Base-by-base conservation (phyloP, 768 basidiomycete species). In the Mycena chlorophos region DNA sequence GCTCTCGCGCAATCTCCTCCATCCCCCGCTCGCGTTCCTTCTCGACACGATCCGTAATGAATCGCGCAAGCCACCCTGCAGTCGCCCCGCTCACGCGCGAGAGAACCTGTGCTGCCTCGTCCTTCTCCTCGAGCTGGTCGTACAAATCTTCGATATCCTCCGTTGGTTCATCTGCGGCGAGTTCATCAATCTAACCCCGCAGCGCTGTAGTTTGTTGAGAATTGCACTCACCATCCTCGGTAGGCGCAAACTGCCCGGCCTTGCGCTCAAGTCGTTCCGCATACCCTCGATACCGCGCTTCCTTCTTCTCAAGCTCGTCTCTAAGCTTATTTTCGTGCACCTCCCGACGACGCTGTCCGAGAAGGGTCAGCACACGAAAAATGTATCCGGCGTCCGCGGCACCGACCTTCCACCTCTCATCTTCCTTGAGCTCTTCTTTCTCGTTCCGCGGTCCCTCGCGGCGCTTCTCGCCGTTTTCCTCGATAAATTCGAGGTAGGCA, bases 401-500 rank as follows among this genome's bases (percentile, higher is more conserved):
- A 68, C 72, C 71, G 26, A 56, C 93, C 75, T 80, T 78, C 94
- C 94, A 97, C 48, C 75, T 65, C 27, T 86, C 84, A 20, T 82
- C 76, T 13, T 77, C 71, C 27, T 67, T 71, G 20, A 68, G 71
- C 68, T 97, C 93, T 52, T 94, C 94, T 39, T 74, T 81, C 63
- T 84, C 84, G 54, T 80, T 82, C 67, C 86, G 71, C 2, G 91
- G 89, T 3, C 88, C 84, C 52, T 82, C 75, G n/a, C 72, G 72
- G 57, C 66, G 58, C 66, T 77, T 80, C 58, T 72, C 66, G 23
- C 88, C 82, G 57, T 79, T 68, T 51, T 73, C 70, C 20, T 79
- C 75, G 5, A 76, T 61, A 54, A 84, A 85, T 67, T 94, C 88
- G n/a, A 94, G 69, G 69, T 82, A 98, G 0, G 87, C 94, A 37